These are phyloP conservation scores for Colletotrichum phormii DNA, from an alignment of 2,329 filamentous ascomycete genomes.

Conservation along the genomic window DNA sequence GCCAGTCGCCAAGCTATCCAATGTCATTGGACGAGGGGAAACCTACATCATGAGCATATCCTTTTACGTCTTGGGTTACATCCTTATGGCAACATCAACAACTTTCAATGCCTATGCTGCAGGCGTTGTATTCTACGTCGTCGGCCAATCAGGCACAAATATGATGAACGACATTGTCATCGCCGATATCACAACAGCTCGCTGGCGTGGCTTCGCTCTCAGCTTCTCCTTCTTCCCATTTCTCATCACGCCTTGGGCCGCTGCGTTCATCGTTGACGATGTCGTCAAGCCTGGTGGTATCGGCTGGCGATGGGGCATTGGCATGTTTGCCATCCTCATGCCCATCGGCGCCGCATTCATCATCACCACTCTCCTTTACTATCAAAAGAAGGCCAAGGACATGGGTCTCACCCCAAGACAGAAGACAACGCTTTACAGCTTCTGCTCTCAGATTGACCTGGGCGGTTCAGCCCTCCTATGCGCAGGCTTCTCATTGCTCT, in stretches of 20 bases:
- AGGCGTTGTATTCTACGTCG: slow-evolving; percentile 16
- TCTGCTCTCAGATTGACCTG: slow-evolving; percentile 46
- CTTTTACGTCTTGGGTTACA: slow-evolving; percentile 15
- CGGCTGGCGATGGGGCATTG: slow-evolving; percentile 55
- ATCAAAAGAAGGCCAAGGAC: slow-evolving; percentile 40
- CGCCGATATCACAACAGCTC: slow-evolving; percentile 27
- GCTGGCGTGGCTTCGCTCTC: slow-evolving; percentile 41
- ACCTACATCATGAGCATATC: slow-evolving; percentile 23
- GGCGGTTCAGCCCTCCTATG: slow-evolving; percentile 58
- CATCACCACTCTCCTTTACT: slow-evolving; percentile 37
- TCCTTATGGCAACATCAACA: slow-evolving; percentile 23
- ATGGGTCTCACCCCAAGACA: slow-evolving; percentile 26
- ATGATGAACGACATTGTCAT: slow-evolving; percentile 31
- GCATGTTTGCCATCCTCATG: slow-evolving; percentile 68
- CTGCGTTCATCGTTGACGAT: slow-evolving; percentile 40
- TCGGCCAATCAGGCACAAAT: slow-evolving; percentile 21
- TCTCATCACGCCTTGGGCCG: slow-evolving; percentile 49
- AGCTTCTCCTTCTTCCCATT: slow-evolving; percentile 47
- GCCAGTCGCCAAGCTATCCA: slow-evolving; percentile 23
- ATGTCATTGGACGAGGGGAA: slow-evolving; percentile 23
- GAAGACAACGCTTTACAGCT: slow-evolving; percentile 39
- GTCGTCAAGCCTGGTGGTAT: slow-evolving; percentile 39
- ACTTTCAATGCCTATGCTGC: slow-evolving; percentile 20
- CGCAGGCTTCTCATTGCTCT: slow-evolving; percentile 61
- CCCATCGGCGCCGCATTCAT: slow-evolving; percentile 52